Evolutionary conservation across 1,284 basidiomycete species (phyloP), one percentile per base, ranked within the genome.

Genomic region (Ceratobasidium sp.): DNA sequence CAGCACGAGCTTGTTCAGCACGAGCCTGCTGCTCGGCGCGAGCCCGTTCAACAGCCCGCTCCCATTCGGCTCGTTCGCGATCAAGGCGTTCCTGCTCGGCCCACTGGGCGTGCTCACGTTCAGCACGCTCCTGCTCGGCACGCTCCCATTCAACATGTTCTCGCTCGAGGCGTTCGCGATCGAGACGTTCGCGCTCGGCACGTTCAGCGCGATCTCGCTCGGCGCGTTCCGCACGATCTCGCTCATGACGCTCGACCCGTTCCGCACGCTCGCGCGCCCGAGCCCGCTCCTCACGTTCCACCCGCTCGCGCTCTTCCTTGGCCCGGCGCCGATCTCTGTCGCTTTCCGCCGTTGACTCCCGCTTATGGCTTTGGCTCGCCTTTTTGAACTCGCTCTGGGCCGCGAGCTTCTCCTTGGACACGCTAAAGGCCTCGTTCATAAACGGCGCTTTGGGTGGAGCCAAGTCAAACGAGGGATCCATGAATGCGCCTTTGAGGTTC

Each of bases 331-430:
- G 27, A 37, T 51, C 53, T 4, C 63, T 43, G 31, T 65, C 61
- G 27, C 72, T 64, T 61, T 74, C 72, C 19, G 59, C 61, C 19
- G 61, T 64, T 24, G 53, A 74, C 24, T 74, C 72, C 19, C 72
- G 53, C 43, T 41, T 31, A 61, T 49, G 71, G 24, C 51, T 39
- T 29, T 34, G 31, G 64, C 64, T 53, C 31, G 43, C 37, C 46
- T 73, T 56, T 59, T 74, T 65, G 34, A 63, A 69, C 56, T 75
- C 68, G 54, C 56, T 56, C 41, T 72, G 68, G 6, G 68, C 68
- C 0, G 43, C 68, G 19, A 72, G 46, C 31, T 72, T 72, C 31
- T 72, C 68, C 58, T 61, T 72, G 41, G 68, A 72, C 24, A 72
- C 43, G 58, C 68, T 72, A 72, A 72, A 72, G 24, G 56, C 53